Base-by-base conservation (phyloP, 1,284 basidiomycete genomes). In the Cryptococcus hybrid region DNA sequence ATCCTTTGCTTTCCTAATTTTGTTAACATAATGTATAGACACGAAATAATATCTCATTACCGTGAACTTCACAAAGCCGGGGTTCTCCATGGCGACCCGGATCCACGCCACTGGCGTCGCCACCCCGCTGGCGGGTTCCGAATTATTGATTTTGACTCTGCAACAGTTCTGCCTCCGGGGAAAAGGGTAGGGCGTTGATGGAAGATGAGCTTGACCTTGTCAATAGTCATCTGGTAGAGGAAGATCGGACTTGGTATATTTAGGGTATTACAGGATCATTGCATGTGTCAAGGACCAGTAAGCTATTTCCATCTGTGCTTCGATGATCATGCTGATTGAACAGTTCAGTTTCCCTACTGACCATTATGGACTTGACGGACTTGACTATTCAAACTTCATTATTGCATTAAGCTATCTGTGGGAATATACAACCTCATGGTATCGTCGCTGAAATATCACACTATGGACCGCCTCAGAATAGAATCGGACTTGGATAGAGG, bases 171-270 rank as follows among this genome's bases (percentile, higher is more conserved):
- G 13, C 45, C 45, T 11, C 13, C n/a, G 24, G 45, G 45, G 24
- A 18, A 18, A 47, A 47, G 24, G 45, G 13, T 11, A 30, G n/a
- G 45, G 24, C 24, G 45, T 11, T 30, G 45, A 24, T 47, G 45
- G 45, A 47, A 18, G 45, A 47, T 47, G 45, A 47, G 45, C 13
- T 47, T n/a, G 45, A 47, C 11, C 45, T 47, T n/a, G 45, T 47
- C 45, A 47, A 47, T 12, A n/a, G 24, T 0, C n/a, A 15, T n/a
- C 24, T 47, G n/a, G 24, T 47, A 6, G 45, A 24, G 9, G 45
- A 47, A 11, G 45, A 47, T 47, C 13, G 24, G 13, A 11, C 11
- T 11, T 47, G 45, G 45, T 47, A 47, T 47, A 9, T 47, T 5
- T 47, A 15, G 7, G 40, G 40, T 4, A 30, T 30, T 30, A 30